phyloP scores from a whole-genome alignment of 257 asterid genomes.

The Solanum gracilifrons region DNA sequence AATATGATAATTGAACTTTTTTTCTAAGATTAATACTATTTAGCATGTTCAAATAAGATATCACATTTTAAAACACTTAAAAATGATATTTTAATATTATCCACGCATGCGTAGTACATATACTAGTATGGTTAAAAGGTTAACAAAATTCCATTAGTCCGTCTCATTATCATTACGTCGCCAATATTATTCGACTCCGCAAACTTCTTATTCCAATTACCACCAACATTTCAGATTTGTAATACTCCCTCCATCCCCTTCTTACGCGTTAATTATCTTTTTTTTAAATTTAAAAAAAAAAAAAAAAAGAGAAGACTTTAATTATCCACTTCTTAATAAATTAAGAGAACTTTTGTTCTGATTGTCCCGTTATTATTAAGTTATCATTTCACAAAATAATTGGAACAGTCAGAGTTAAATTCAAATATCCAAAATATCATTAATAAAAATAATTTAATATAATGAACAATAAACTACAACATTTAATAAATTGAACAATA shows the following conservation, averaged over 20 bases:
- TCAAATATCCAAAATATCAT: not conserved
- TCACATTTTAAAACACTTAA: not conserved
- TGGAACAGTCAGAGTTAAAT: not conserved
- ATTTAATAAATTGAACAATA: not conserved
- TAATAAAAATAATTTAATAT: not conserved
- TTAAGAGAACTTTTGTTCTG: not conserved
- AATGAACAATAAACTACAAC: not conserved
- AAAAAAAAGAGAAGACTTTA: not conserved
- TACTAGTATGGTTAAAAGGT: not conserved
- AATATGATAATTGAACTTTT: not conserved
- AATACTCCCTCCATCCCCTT: not conserved
- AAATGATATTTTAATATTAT: no score
- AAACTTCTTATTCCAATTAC: not conserved
- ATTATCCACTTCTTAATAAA: not conserved
- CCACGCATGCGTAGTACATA: not conserved
- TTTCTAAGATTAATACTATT: not conserved
- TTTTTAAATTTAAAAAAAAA: no score
- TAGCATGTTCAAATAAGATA: not conserved
- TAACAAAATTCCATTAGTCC: not conserved
- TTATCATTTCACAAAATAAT: not conserved
- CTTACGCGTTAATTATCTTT: not conserved
- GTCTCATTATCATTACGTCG: not conserved
- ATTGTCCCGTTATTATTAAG: not conserved
- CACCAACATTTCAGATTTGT: not conserved
- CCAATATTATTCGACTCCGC: not conserved